Percentiles rank a stretch among this genome's conserved stretches.
Conservation (phyloP, 139 green algal genomes). For the Chlorella sp. region DNA sequence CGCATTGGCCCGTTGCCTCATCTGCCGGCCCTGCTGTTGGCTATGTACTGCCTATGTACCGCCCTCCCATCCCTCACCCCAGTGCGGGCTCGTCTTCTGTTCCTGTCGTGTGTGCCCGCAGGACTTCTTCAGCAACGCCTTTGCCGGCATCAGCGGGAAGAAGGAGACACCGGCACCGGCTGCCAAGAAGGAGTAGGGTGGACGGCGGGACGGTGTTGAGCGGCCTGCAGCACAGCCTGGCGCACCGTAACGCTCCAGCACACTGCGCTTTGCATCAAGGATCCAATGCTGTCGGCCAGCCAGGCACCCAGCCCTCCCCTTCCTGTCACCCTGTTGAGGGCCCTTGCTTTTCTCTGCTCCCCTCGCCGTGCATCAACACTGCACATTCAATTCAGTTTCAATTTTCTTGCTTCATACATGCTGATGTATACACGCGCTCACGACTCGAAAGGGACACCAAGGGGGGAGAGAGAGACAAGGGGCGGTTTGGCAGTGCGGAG, state of each 20-base stretch:
- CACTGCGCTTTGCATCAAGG: not conserved
- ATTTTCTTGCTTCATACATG: not conserved
- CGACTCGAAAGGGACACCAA: no score
- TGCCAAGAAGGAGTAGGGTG: constrained; percentile 21
- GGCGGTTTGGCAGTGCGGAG: no score
- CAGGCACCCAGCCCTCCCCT: not conserved
- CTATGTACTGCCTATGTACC: no score
- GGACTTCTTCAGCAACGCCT: constrained; percentile 35
- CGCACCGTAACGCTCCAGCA: not conserved
- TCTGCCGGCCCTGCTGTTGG: no score
- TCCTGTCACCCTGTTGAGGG: not conserved
- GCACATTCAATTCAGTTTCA: not conserved
- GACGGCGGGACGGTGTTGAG: no score
- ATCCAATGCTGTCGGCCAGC: not conserved
- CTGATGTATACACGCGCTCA: no score
- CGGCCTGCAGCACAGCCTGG: no score
- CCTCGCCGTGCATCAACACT: not conserved
- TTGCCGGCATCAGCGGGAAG: constrained; percentile 11
- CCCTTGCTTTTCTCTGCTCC: not conserved
- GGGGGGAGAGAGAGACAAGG: no score
- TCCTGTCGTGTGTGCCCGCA: not conserved
- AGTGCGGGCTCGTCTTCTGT: not conserved
- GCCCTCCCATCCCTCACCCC: no score
- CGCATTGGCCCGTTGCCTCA: no score
- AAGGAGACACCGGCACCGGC: no score